Base-by-base conservation (phyloP, 2,329 filamentous ascomycete species). In the Leptographium radiaticola region DNA sequence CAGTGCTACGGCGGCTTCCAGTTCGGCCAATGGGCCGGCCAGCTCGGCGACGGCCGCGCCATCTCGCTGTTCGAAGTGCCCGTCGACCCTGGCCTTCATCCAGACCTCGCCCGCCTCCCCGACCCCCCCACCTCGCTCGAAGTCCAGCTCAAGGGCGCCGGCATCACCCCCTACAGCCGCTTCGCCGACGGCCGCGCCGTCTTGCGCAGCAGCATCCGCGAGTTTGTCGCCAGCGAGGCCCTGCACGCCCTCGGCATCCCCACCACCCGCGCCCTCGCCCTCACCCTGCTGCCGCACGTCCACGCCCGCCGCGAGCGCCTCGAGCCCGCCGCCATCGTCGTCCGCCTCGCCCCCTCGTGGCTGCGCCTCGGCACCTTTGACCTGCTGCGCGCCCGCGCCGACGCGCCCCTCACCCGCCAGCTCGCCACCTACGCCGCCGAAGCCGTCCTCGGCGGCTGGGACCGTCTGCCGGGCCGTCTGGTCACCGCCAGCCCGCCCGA, bases 131-230 rank as follows among this genome's bases (percentile, higher is more conserved):
- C 79, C 36, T 54, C 87, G 31, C 96, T 95, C 65, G 93, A 98
- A 68, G 67, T 97, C 45, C 93, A 97, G 68, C 75, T 98, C 57
- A 98, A 98, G 68, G 93, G 93, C 30, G 93, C 93, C 16, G 93
- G 93, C 6, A 73, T 85, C 63, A 98, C 93, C 5, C 93, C 93
- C 0, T 98, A 98, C 70, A 95, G 88, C 42, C 84, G 93, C 4
- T 98, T 98, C 61, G 93, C 93, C 30, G 93, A 98, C 66, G 93
- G 93, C 34, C 91, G 93, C 66, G 93, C 93, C 1, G 93, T 98
- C 3, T 72, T 98, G 51, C 76, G 93, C 57, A 95, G 88, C 33
- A 95, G 89, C 64, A 95, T 98, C 61, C 80, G 93, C 57, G 93
- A 98, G 70, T 98, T 93, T 61, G 74, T 98, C 45, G 90, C 95